These are phyloP conservation scores for Oryza officinalis DNA, from an alignment of 176 grass and related monocot genomes.

Conservation along the genomic window DNA sequence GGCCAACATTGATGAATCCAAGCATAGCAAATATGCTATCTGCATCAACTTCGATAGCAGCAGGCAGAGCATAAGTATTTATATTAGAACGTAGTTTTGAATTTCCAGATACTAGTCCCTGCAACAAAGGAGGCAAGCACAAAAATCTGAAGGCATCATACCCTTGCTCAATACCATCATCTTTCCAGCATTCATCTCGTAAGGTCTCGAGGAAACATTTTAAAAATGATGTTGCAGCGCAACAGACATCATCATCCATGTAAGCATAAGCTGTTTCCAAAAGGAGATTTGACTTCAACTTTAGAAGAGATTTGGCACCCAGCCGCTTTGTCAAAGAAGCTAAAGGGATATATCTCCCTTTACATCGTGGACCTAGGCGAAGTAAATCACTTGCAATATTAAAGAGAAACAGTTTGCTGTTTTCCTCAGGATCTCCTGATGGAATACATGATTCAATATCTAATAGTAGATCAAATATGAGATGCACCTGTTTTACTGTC, in stretches of 20 bases:
- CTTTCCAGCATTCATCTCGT: conserved; percentile 88
- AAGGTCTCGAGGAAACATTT: conserved; percentile 85
- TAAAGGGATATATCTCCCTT: conserved; percentile 92
- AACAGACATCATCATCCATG: conserved; percentile 91
- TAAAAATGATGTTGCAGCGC: conserved; percentile 83
- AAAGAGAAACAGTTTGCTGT: conserved; percentile 49
- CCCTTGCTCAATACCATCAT: conserved; percentile 80
- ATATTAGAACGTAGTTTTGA: conserved; percentile 93
- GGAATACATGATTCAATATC: conserved; percentile 79
- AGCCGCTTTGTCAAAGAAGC: conserved; percentile 87
- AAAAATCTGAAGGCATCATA: conserved; percentile 72
- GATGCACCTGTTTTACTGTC: conserved; percentile 96
- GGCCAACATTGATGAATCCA: conserved; percentile 82
- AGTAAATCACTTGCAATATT: conserved; percentile 81
- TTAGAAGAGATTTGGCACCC: conserved; percentile 83
- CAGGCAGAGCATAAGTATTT: conserved; percentile 87
- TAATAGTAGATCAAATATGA: conserved; percentile 95
- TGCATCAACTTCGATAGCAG: conserved; percentile 65
- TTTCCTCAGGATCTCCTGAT: conserved; percentile 44
- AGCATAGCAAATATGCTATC: conserved; percentile 98
- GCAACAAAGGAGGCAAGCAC: conserved; percentile 78
- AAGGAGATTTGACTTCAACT: conserved; percentile 71
- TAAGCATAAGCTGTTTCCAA: conserved; percentile 86
- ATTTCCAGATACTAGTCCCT: conserved; percentile 74
- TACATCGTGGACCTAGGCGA: conserved; percentile 68